Conservation (phyloP, 768 basidiomycete genomes). For the Boletus subcaerulescens region DNA sequence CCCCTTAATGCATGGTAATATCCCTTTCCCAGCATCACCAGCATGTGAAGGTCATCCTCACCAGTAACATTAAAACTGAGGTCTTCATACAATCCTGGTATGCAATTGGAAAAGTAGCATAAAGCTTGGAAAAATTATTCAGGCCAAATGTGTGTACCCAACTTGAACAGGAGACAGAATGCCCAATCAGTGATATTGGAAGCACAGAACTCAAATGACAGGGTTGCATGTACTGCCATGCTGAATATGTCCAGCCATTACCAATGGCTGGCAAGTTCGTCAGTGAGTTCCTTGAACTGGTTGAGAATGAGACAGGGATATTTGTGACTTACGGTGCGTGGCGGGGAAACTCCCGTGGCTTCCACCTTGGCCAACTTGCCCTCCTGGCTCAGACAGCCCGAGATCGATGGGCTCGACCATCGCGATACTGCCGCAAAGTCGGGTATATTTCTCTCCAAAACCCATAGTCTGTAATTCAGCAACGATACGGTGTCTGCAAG, state of each 20-base stretch:
- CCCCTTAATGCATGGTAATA: conserved; percentile 68
- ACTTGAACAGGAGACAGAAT: conserved; percentile 37
- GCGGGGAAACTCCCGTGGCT: conserved; percentile 69
- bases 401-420: conserved; percentile 47
- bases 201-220: conserved; percentile 55
- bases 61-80: conserved; percentile 62
- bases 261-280: conserved; percentile 48
- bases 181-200: conserved; percentile 73
- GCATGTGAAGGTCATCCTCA: conserved; percentile 56
- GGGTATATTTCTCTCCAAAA: conserved; percentile 58
- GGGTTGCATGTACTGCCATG: conserved; percentile 64
- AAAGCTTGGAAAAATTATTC: conserved; percentile 41
- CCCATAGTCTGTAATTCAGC: conserved; percentile 67
- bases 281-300: neutral
- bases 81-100: conserved; percentile 48
- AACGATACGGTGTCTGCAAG: conserved; percentile 52
- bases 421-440: conserved; percentile 51
- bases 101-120: conserved; percentile 53
- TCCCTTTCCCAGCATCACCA: conserved; percentile 56
- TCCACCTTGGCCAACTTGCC: conserved; percentile 58
- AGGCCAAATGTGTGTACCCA: conserved; percentile 37
- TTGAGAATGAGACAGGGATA: neutral
- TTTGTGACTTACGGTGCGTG: conserved; percentile 48
- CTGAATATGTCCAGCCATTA: conserved; percentile 59
- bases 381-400: conserved; percentile 49